Percentiles rank a stretch among this genome's conserved stretches.
phyloP scores from a whole-genome alignment of 139 green algal species.

The Chlorella sp. region DNA sequence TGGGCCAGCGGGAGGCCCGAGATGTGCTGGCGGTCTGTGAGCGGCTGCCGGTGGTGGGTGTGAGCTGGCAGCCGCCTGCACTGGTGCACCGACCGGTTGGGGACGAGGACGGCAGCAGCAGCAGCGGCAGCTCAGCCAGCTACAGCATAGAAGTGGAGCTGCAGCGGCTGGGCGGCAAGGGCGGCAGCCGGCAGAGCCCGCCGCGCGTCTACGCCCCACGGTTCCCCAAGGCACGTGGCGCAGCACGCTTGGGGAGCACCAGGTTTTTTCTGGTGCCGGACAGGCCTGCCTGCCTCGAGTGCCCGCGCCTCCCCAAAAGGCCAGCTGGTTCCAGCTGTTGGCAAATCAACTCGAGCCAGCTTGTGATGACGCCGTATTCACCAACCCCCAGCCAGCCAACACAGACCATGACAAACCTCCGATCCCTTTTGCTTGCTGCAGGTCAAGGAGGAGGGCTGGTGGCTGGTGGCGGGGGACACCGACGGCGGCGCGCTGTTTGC shows the following conservation, averaged over 20 bases:
- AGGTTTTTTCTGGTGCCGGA: too few species aligned
- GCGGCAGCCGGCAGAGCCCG: conserved; percentile 13
- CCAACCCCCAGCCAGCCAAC: too few species aligned
- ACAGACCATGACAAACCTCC: too few species aligned
- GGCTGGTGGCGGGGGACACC: conserved; percentile 80
- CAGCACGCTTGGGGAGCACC: too few species aligned
- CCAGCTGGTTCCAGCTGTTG: too few species aligned
- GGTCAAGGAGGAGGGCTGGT: conserved; percentile 98
- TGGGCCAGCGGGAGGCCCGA: conserved; percentile 37
- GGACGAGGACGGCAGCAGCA: not conserved
- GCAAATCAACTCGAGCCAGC: too few species aligned
- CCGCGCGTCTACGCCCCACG: conserved; percentile 77
- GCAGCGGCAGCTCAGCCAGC: not conserved
- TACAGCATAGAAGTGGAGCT: conserved; percentile 51
- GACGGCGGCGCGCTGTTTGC: conserved; percentile 79
- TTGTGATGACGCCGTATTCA: too few species aligned
- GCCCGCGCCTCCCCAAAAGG: too few species aligned
- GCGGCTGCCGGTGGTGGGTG: conserved; percentile 62
- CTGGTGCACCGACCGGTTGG: conserved; percentile 5
- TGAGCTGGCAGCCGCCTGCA: conserved; percentile 30
- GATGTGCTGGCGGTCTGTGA: conserved; percentile 49
- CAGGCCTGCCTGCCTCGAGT: too few species aligned
- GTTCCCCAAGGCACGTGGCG: conserved; percentile 81
- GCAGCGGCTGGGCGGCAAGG: conserved; percentile 15
- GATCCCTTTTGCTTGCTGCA: too few species aligned